Conservation (phyloP, 179 eudicot species). For the Carnegiea gigantea region DNA sequence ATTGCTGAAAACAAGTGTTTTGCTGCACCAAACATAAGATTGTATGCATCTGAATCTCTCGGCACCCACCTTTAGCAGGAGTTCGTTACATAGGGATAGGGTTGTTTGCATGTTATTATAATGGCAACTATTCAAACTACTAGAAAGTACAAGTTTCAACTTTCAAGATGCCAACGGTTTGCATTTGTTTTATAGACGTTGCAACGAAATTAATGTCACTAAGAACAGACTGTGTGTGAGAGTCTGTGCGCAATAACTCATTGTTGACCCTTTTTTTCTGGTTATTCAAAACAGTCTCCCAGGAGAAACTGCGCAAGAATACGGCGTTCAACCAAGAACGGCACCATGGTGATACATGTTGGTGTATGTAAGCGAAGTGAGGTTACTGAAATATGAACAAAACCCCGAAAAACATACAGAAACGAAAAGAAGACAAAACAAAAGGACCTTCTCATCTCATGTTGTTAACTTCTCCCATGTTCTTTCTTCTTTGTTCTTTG, state of each 20-base stretch:
- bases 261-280: background rate
- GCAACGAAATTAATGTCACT: background rate
- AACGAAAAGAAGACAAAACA: background rate
- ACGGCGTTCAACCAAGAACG: background rate
- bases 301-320: constrained; percentile 4
- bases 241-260: constrained; percentile 1
- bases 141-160: background rate
- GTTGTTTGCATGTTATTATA: background rate
- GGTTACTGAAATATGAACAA: constrained; percentile 1
- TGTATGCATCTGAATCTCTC: background rate
- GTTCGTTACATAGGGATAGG: background rate
- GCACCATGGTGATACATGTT: background rate
- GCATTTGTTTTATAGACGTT: background rate
- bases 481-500: background rate
- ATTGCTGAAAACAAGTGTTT: background rate
- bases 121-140: background rate
- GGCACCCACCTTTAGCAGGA: background rate
- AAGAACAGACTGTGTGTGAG: background rate
- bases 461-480: background rate
- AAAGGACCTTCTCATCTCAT: background rate
- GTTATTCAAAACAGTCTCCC: background rate
- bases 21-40: background rate
- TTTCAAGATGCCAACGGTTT: background rate
- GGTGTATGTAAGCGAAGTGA: constrained; percentile 8
- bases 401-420: background rate